A percentile compares a stretch with the other conserved stretches of the same genome.
These are phyloP conservation scores for Sordariomycetes sp. DNA, from an alignment of 2,329 filamentous ascomycete species.

Conservation along the genomic window DNA sequence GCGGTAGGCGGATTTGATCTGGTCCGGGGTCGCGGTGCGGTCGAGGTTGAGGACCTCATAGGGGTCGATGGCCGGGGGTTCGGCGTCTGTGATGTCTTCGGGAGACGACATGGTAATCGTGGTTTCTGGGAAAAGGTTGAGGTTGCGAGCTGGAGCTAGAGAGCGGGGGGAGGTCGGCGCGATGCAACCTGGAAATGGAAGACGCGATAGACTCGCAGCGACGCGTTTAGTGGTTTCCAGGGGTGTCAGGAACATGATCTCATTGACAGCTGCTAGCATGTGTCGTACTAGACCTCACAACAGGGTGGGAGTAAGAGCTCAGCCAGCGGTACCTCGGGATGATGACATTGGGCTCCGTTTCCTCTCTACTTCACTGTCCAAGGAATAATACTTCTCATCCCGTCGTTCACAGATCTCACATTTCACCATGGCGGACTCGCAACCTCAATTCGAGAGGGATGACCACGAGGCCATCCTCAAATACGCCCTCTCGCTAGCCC, in stretches of 20 bases:
- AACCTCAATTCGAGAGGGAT: constrained; percentile 10
- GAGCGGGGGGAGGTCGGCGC: neutral
- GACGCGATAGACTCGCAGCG: neutral
- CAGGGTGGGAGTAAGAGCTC: neutral
- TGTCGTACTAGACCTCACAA: neutral
- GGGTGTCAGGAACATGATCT: neutral
- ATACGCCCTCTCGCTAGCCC: constrained; percentile 51
- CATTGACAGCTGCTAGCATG: neutral
- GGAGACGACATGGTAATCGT: constrained; percentile 2
- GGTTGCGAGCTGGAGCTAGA: neutral
- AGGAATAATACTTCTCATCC: neutral
- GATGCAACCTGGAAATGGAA: neutral
- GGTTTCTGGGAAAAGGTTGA: neutral
- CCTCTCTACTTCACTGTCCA: neutral
- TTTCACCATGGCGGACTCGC: neutral
- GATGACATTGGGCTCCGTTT: neutral
- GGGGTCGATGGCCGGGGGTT: constrained; percentile 55
- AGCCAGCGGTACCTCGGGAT: neutral
- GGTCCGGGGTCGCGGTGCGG: constrained; percentile 56
- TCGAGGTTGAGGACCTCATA: constrained; percentile 69
- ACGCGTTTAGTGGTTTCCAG: constrained; percentile 1
- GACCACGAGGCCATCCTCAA: constrained; percentile 45
- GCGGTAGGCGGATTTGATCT: constrained; percentile 84
- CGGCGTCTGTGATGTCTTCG: constrained; percentile 35
- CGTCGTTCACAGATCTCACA: neutral